phyloP scores from a whole-genome alignment of 2,329 filamentous ascomycete genomes.

The Didymella segeticola region DNA sequence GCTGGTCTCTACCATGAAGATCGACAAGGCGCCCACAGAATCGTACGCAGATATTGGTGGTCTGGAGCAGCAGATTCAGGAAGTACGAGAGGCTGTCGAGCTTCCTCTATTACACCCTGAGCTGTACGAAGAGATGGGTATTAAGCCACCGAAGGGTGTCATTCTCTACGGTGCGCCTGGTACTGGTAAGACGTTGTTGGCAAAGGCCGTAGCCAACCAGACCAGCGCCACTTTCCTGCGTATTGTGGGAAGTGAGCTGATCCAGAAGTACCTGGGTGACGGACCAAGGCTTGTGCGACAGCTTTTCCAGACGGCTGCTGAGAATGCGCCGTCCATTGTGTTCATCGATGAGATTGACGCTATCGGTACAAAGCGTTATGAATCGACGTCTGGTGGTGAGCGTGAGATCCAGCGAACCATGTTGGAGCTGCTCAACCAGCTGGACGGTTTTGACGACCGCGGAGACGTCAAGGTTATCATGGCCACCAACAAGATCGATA shows the following conservation, averaged over 20 bases:
- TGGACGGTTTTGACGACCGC: conserved; percentile 97
- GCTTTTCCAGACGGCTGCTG: conserved; percentile 93
- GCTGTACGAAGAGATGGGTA: conserved; percentile 99
- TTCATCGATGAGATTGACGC: conserved; percentile 99
- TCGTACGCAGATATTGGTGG: conserved; percentile 99
- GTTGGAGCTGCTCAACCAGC: conserved; percentile 96
- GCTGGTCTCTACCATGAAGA: conserved; percentile 97
- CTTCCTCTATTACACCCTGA: conserved; percentile 93
- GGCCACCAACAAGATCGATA: conserved; percentile 99
- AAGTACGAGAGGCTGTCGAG: conserved; percentile 96
- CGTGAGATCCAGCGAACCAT: conserved; percentile 98
- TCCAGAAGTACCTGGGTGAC: conserved; percentile 98
- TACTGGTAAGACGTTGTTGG: conserved; percentile 94
- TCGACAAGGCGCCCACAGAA: conserved; percentile 97
- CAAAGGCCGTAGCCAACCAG: conserved; percentile 97
- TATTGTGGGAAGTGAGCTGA: conserved; percentile 95
- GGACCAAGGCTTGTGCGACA: conserved; percentile 93
- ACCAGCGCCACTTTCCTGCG: conserved; percentile 98
- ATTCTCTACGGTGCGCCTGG: conserved; percentile 97
- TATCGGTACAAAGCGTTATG: conserved; percentile 98
- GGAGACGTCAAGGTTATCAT: conserved; percentile 99
- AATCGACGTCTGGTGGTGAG: conserved; percentile 95
- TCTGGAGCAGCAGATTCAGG: conserved; percentile 92
- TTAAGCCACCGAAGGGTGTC: conserved; percentile 99
- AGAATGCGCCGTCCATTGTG: conserved; percentile 95